Percentiles rank a stretch among this genome's conserved stretches.
Evolutionary conservation across 148 eudicot species (phyloP).

Genomic region (Dysphania ambrosioides): DNA sequence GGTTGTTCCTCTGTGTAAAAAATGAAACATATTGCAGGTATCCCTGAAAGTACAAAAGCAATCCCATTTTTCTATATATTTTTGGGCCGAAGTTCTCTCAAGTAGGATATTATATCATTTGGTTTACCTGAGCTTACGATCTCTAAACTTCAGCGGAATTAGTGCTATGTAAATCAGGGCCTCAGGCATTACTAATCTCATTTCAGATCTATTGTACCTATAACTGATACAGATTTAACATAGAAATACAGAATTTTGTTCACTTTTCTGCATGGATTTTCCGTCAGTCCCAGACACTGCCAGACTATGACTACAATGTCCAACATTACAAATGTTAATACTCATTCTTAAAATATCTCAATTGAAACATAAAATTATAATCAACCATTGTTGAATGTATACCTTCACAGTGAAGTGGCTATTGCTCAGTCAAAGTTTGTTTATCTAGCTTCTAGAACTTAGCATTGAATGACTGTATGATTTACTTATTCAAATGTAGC

Average conservation of each 20-base stretch:
- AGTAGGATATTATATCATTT: background rate
- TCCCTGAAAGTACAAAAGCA: conserved; percentile 20
- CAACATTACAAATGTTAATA: background rate
- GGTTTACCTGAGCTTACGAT: background rate
- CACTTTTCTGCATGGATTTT: background rate
- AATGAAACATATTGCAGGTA: conserved; percentile 65
- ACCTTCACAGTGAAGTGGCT: too few species aligned
- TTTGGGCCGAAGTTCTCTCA: background rate
- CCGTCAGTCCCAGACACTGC: background rate
- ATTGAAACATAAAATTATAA: background rate
- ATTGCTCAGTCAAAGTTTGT: too few species aligned
- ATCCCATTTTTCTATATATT: too few species aligned
- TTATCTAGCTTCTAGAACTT: too few species aligned
- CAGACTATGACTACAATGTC: background rate
- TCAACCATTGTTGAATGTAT: too few species aligned
- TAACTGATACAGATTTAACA: background rate
- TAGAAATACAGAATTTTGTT: background rate
- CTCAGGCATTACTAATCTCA: background rate
- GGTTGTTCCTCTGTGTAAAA: conserved; percentile 72
- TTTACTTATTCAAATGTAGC: too few species aligned
- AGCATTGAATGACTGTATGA: too few species aligned
- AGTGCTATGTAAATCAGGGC: conserved; percentile 6
- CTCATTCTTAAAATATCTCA: background rate
- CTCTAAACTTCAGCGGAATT: conserved; percentile 7
- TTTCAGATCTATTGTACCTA: background rate